A percentile compares a stretch with the other conserved stretches of the same genome.
These are phyloP conservation scores for Fusarium setosum DNA, from an alignment of 2,329 filamentous ascomycete genomes.

Conservation along the genomic window DNA sequence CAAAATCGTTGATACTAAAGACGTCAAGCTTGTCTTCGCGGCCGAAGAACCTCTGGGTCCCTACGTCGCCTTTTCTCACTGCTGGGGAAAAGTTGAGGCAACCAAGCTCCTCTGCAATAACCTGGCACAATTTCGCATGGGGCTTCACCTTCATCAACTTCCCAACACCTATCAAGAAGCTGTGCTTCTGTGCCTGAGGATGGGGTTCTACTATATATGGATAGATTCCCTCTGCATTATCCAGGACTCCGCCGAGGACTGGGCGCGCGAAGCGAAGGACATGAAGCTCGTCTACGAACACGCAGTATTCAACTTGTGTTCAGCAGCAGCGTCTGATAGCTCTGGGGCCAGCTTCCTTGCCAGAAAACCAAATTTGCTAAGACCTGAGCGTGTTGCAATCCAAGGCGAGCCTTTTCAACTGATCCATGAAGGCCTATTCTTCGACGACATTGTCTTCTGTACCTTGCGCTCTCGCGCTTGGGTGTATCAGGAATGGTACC, in stretches of 20 bases:
- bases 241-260: neutral
- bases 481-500: slow-evolving; percentile 4
- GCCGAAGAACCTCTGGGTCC: neutral
- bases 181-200: neutral
- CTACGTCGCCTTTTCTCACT: slow-evolving; percentile 1
- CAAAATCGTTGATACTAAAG: neutral
- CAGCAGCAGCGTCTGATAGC: neutral
- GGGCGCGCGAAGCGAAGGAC: neutral
- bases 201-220: neutral
- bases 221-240: neutral
- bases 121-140: neutral
- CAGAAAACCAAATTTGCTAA: neutral
- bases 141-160: neutral
- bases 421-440: neutral
- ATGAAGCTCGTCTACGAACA: neutral
- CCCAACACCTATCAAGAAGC: neutral
- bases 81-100: neutral
- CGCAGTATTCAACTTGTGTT: neutral
- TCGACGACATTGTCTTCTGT: neutral
- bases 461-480: neutral
- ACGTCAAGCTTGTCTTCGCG: neutral
- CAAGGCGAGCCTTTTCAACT: neutral
- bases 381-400: neutral
- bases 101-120: neutral
- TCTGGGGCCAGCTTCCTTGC: neutral